These are phyloP conservation scores for Rhizopogon roseolus DNA, from an alignment of 768 basidiomycete species.

Conservation along the genomic window DNA sequence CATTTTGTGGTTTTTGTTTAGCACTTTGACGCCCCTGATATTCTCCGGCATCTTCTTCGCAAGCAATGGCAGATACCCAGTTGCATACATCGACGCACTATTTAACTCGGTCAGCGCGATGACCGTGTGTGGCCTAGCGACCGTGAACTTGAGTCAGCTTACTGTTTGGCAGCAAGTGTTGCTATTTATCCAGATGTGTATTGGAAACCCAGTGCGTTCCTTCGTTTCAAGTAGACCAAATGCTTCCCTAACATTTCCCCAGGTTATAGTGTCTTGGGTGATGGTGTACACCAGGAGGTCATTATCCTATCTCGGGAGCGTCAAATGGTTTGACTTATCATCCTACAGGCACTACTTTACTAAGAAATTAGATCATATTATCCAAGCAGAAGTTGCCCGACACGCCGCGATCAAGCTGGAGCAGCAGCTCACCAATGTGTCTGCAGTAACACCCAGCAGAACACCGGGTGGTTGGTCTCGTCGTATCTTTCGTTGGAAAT, in stretches of 20 bases:
- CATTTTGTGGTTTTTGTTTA: slow-evolving; percentile 22
- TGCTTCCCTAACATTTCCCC: not conserved
- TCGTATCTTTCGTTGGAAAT: slow-evolving; percentile 25
- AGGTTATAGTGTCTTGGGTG: slow-evolving; percentile 80
- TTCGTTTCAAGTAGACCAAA: not conserved
- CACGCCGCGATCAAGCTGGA: slow-evolving; percentile 17
- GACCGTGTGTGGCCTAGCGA: slow-evolving; percentile 72
- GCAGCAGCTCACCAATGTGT: slow-evolving; percentile 14
- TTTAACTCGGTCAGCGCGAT: slow-evolving; percentile 77
- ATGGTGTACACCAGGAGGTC: slow-evolving; percentile 77
- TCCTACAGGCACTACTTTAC: slow-evolving; percentile 63
- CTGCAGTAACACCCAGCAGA: slow-evolving; percentile 5
- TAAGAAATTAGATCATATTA: slow-evolving; percentile 56
- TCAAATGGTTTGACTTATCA: not conserved
- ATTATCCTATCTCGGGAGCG: slow-evolving; percentile 11
- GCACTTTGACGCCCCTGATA: slow-evolving; percentile 74
- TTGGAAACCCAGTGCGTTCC: slow-evolving; percentile 66
- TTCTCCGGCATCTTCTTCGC: slow-evolving; percentile 80
- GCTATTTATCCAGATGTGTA: slow-evolving; percentile 73
- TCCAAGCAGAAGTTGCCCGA: slow-evolving; percentile 38
- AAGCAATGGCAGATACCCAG: slow-evolving; percentile 66
- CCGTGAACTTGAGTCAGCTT: slow-evolving; percentile 63
- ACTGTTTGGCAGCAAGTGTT: slow-evolving; percentile 68
- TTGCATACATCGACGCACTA: slow-evolving; percentile 73
- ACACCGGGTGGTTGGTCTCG: slow-evolving; percentile 16